Base-by-base conservation (phyloP, 805 yeast species). In the Cyberlindnera mycetangii region DNA sequence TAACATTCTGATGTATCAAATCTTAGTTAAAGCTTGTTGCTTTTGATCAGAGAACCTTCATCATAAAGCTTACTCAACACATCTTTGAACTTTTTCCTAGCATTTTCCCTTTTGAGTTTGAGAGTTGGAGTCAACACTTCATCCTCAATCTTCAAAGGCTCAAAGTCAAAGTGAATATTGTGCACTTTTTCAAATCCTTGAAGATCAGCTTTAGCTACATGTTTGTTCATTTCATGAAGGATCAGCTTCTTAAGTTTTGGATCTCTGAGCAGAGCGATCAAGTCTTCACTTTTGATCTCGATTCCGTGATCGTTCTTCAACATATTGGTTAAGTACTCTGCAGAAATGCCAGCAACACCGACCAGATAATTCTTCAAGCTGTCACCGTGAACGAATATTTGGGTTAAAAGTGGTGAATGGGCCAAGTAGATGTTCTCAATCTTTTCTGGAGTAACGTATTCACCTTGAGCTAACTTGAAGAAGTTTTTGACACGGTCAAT, bases 401-500 rank as follows among this genome's bases (percentile, higher is more conserved):
- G 89, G 1, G 77, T 61, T 32, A 81, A 54, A 15, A 69, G 56
- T 5, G 83, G 74, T 51, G 75, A 71, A 7, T 70, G 65, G 0
- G 85, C 70, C 36, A 81, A 60, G 59, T 84, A 83, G 14, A 66
- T 64, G 54, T 80, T 81, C 56, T 85, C 90, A 51, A 85, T 78
- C 61, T 76, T 81, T 56, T 85, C 93, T 7, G 89, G 89, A 1
- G 89, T 83, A 42, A 85, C 75, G 59, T 83, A 85, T 57, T 85
- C 92, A 55, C 82, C 82, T 55, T 77, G 82, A 3, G 80, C 70
- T 42, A 78, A 60, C 54, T 85, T 85, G 71, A 83, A 85, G 67
- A 85, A 84, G 65, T 84, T 85, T 68, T 85, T 85, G 31, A 84
- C 87, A 46, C 93, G 71, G 58, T 85, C 92, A 56, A 85, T 73